These are phyloP conservation scores for Lepraria neglecta DNA, from an alignment of 495 filamentous ascomycete species.

Conservation along the genomic window DNA sequence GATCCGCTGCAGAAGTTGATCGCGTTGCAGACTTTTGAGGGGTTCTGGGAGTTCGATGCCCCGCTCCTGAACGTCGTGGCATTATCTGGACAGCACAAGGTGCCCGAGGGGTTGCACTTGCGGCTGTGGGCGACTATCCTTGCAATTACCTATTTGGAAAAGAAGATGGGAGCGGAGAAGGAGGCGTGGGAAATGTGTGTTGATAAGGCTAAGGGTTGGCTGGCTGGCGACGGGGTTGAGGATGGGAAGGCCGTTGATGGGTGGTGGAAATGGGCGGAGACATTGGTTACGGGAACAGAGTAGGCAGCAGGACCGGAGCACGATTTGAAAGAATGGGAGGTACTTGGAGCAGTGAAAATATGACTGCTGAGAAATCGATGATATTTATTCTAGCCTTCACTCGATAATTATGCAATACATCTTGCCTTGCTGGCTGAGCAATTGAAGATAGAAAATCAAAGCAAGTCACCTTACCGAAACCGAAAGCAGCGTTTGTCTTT, in stretches of 20 bases:
- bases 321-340: too few species aligned
- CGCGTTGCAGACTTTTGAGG: constrained; percentile 45
- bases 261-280: constrained; percentile 12
- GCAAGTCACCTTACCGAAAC: too few species aligned
- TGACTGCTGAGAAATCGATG: too few species aligned
- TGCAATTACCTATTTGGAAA: constrained; percentile 45
- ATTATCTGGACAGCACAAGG: not conserved
- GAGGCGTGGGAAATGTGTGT: constrained; percentile 51
- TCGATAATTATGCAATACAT: too few species aligned
- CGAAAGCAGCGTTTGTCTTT: too few species aligned
- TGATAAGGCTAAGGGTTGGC: constrained; percentile 37
- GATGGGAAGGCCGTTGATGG: not conserved
- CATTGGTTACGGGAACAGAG: not conserved
- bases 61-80: not conserved
- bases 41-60: constrained; percentile 37
- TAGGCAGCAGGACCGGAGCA: not conserved
- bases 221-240: not conserved
- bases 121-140: constrained; percentile 42
- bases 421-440: too few species aligned
- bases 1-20: constrained; percentile 32
- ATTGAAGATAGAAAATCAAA: too few species aligned
- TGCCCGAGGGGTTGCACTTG: constrained; percentile 6
- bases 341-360: too few species aligned
- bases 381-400: too few species aligned
- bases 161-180: constrained; percentile 33